These are phyloP conservation scores for Aristolochia fimbriata DNA, from an alignment of 164 flowering plant species.

Conservation along the genomic window DNA sequence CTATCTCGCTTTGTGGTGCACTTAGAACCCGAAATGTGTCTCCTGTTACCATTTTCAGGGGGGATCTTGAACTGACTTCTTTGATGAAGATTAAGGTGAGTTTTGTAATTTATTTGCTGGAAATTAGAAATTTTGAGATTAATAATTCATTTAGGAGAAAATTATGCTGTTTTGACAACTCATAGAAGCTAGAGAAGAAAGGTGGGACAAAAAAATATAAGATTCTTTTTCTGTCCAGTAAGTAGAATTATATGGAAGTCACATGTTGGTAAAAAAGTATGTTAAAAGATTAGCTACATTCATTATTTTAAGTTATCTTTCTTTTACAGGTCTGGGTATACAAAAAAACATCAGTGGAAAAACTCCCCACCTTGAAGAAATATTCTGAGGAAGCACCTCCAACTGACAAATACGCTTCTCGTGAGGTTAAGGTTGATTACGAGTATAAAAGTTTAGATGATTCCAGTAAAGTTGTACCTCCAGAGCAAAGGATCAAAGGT, in stretches of 20 bases:
- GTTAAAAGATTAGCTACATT: too few species aligned
- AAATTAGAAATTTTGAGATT: background rate
- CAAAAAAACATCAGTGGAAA: slow-evolving; percentile 88
- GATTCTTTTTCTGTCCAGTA: background rate
- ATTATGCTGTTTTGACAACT: background rate
- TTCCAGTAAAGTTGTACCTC: slow-evolving; percentile 61
- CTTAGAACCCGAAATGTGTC: slow-evolving; percentile 66
- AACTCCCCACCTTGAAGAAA: slow-evolving; percentile 74
- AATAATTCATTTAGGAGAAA: background rate
- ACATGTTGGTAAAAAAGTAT: too few species aligned
- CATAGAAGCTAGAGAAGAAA: background rate
- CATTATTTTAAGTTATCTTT: background rate
- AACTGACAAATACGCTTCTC: slow-evolving; percentile 74
- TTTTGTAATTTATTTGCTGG: background rate
- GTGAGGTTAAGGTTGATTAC: slow-evolving; percentile 83
- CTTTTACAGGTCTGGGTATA: slow-evolving; percentile 81
- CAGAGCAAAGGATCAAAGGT: slow-evolving; percentile 95
- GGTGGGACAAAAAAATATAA: too few species aligned
- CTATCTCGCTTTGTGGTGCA: slow-evolving; percentile 70
- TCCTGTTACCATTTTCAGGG: slow-evolving; percentile 85
- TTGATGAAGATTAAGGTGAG: slow-evolving; percentile 79
- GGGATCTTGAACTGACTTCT: slow-evolving; percentile 74
- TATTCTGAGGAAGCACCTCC: slow-evolving; percentile 92
- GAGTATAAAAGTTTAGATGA: slow-evolving; percentile 67
- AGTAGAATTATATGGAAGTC: too few species aligned